Evolutionary conservation across 371 early-diverging fungal species (phyloP).

Genomic region (Actinomortierella ambigua): DNA sequence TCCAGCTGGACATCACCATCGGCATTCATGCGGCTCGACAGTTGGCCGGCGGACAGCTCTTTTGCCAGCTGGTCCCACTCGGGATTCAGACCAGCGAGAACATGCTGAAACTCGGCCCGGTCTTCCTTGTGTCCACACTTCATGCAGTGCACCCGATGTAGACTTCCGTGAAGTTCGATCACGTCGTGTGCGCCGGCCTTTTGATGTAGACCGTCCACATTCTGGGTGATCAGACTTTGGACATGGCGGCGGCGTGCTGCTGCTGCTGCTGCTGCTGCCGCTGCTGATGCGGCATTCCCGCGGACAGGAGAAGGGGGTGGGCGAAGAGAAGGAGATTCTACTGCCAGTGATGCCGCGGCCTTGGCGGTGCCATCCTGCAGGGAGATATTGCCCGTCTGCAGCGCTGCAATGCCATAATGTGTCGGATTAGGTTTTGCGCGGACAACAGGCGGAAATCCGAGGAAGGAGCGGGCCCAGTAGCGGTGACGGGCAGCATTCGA

Average conservation of each 20-base stretch:
- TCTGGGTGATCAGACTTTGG: conserved; percentile 82
- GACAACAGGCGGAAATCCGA: conserved; percentile 79
- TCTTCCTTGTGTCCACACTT: conserved; percentile 59
- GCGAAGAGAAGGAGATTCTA: too few species aligned
- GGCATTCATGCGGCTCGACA: conserved; percentile 70
- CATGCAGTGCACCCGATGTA: conserved; percentile 76
- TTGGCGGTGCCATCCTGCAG: background rate
- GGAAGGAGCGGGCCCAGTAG: conserved; percentile 92
- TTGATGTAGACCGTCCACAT: conserved; percentile 86
- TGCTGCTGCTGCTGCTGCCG: conserved; percentile 1
- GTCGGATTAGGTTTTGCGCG: conserved; percentile 73
- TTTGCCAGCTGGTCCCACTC: conserved; percentile 56
- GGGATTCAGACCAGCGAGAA: conserved; percentile 74
- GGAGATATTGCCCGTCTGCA: conserved; percentile 49
- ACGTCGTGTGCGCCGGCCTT: conserved; percentile 60
- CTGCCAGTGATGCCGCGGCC: background rate
- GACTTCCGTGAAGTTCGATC: conserved; percentile 88
- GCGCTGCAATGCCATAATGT: conserved; percentile 64
- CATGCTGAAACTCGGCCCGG: conserved; percentile 69
- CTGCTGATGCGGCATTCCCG: conserved; percentile 7
- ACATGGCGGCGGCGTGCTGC: conserved; percentile 22
- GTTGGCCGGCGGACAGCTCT: conserved; percentile 24
- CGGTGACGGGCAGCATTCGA: conserved; percentile 68
- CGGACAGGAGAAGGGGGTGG: too few species aligned
- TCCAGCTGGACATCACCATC: conserved; percentile 90